Base-by-base conservation (phyloP, 2,329 filamentous ascomycete species). In the Claviceps arundinis region DNA sequence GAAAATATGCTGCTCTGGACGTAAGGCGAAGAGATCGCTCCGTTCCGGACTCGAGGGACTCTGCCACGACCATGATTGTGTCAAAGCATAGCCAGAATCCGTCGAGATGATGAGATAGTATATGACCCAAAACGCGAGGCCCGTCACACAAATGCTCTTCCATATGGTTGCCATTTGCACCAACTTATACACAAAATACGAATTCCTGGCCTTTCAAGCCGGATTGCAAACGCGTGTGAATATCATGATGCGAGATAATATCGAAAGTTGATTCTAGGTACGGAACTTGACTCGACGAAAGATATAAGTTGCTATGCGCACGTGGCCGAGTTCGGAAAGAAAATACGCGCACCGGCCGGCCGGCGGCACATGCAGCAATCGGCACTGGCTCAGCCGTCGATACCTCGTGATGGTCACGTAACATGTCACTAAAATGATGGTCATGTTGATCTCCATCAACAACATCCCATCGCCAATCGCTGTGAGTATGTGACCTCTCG, bases 1-100 rank as follows among this genome's bases (percentile, higher is more conserved):
- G 42, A 61, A 61, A 5, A 66, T 55, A 59, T 76, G 71, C 17
- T 70, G 59, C 44, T 72, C 60, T 0, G 73, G 72, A 55, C 71
- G 70, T 11, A 75, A 54, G 7, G 56, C 34, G 9, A 58, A 56
- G 45, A 38, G 37, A 56, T 50, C 54, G 9, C 13, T 22, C 1
- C 3, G 8, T 11, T 34, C 11, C 2, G 3, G n/a, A 13, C 24
- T 14, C 17, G 6, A 17, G 19, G 13, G 13, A 17, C 13, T 26
- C 16, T 37, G 37, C 26, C 17, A 26, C 19, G 37, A 26, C 47
- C 37, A 48, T 7, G 47, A 40, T 7, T 34, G 11, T 6, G 14
- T 8, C 5, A 37, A 14, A 22, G 5, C 7, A 8, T 34, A 9
- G 11, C 17, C 13, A 16, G 16, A 40, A n/a, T 45, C 14, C 11